Evolutionary conservation across 495 filamentous ascomycete species (phyloP), one percentile per base, ranked within the genome.

Genomic region (Podospora didyma): DNA sequence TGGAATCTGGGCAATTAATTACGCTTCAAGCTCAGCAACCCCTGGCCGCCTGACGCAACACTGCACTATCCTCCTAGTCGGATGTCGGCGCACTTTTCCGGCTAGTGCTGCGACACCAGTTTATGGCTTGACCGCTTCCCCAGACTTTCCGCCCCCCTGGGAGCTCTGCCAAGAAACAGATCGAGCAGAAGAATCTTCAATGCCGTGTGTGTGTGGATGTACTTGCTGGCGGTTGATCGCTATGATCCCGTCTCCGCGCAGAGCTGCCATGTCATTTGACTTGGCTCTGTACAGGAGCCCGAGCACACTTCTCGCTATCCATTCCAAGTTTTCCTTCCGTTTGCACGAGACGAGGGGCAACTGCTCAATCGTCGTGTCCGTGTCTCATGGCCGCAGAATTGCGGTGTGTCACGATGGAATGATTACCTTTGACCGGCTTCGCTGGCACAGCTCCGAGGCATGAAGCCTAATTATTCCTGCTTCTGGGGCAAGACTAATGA

Each of bases 111-210:
- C 62, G 24, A 48, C 42, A 52, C 53, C 42, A 48, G 46, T 53
- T 58, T 57, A 42, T 48, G 28, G 47, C 49, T 56, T 59, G 37
- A 42, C 49, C 26, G 26, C 42, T 68, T 69, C 66, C 66, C 68
- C 68, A 69, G 68, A 71, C 48, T 67, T 71, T 67, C 68, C 68
- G 62, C 35, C 35, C 44, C 49, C 51, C 61, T 54, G 63, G 68
- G 59, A 64, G 60, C 61, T 9, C 20, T 24, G 61, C 62, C 61
- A 64, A 63, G 61, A 21, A 37, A 17, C 21, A 21, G 23, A 37
- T 19, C 52, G 42, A 52, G 51, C 4, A 31, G 26, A 31, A 31
- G 51, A 49, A 51, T 14, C 26, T 49, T 41, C 51, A 47, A 56
- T 63, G 61, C 53, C 51, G 42, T 37, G 56, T 24, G 17, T 37